Conservation (phyloP, 306 rosid species). For the Inga laurina region DNA sequence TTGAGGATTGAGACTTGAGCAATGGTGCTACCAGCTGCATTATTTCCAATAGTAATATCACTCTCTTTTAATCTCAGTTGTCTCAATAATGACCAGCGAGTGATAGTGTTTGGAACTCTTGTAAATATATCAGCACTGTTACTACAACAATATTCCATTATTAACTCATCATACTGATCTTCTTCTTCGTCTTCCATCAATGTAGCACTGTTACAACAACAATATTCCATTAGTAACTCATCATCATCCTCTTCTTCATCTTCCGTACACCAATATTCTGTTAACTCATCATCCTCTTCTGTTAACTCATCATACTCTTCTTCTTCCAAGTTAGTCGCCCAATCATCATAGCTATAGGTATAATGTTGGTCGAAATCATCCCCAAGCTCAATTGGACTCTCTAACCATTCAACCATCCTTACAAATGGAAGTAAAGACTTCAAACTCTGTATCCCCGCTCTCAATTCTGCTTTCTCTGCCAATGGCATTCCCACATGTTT, state of each 20-base stretch:
- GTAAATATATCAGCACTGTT: not conserved
- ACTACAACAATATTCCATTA: no score
- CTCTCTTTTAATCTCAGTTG: not conserved
- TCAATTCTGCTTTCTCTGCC: not conserved
- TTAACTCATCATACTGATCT: not conserved
- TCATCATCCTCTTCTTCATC: no score
- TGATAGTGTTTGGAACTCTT: not conserved
- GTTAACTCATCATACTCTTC: no score
- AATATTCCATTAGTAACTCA: no score
- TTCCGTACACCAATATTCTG: no score
- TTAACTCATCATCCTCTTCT: no score
- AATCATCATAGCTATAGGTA: no score
- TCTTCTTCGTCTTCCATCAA: no score
- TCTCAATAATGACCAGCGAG: not conserved
- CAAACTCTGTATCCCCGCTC: not conserved
- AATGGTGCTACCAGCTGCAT: not conserved
- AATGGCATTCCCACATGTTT: not conserved
- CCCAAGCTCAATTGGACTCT: not conserved
- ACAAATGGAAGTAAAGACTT: not conserved
- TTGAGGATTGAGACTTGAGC: no score
- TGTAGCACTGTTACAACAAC: no score
- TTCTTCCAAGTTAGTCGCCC: no score
- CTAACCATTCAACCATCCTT: not conserved
- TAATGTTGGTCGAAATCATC: not conserved
- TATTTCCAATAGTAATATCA: not conserved